Evolutionary conservation across 768 basidiomycete species (phyloP).

Genomic region (Panaeolus papilionaceus): DNA sequence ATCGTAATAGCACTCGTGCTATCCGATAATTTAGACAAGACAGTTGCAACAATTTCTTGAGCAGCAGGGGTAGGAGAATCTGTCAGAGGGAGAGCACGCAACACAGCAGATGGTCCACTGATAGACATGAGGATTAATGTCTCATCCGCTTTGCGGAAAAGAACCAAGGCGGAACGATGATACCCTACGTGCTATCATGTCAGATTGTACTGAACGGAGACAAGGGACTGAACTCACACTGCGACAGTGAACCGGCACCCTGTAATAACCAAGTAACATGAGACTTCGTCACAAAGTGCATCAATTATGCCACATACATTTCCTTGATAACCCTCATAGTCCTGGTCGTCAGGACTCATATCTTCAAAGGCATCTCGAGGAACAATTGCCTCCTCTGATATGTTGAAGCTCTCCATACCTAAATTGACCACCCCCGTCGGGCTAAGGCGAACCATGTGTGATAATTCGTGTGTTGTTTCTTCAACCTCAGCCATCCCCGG

Average conservation of each 20-base stretch:
- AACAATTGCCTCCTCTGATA: conserved; percentile 36
- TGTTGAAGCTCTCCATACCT: conserved; percentile 20
- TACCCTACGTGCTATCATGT: conserved; percentile 20
- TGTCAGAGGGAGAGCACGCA: conserved; percentile 23
- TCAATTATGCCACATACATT: conserved; percentile 36
- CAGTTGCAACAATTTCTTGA: conserved; percentile 23
- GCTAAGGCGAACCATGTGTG: conserved; percentile 39
- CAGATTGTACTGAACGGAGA: neutral
- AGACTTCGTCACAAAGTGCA: neutral
- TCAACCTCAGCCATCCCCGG: conserved; percentile 34
- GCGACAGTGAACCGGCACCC: conserved; percentile 33
- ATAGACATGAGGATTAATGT: conserved; percentile 28
- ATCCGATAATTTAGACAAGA: conserved; percentile 8
- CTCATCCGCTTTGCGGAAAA: conserved; percentile 33
- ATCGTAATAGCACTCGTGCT: conserved; percentile 24
- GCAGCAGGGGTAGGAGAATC: conserved; percentile 24
- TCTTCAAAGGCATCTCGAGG: conserved; percentile 42
- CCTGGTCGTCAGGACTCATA: conserved; percentile 37
- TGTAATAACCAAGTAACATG: conserved; percentile 20
- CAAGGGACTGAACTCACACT: conserved; percentile 30
- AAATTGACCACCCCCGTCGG: conserved; percentile 28
- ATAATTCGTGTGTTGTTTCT: conserved; percentile 27
- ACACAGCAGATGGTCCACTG: conserved; percentile 20
- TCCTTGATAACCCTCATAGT: conserved; percentile 49
- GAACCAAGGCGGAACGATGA: conserved; percentile 37